Base-by-base conservation (phyloP, 257 asterid genomes). In the Fraxinus americana region DNA sequence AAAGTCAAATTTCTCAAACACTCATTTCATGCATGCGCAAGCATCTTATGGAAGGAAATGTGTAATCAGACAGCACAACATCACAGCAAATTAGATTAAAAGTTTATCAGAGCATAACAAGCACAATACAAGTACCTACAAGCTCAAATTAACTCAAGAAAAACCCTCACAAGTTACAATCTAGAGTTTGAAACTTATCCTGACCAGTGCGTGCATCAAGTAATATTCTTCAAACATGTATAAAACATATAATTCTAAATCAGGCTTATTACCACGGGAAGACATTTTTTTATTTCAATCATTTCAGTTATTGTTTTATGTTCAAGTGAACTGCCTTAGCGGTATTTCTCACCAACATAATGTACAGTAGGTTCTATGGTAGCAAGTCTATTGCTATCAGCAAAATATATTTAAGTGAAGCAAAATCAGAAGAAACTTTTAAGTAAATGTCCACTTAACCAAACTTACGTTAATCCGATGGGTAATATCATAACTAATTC, bases 91-190 rank as follows among this genome's bases (percentile, higher is more conserved):
- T 72, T 17, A 32, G 78, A 61, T 70, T 50, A 74, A 77, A 72
- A 70, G 30, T 36, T 78, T 68, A n/a, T 35, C 48, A 16, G 72
- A 77, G 75, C 68, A 35, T 71, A 29, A 43, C 68, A 27, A 23
- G 72, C 35, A 73, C 73, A 76, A 81, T 48, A 78, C 75, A 76
- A 77, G 68, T 21, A 25, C 23, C 69, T 73, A 36, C 34, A 38
- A 72, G 80, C 74, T 65, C 65, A 17, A 57, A n/a, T 61, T 54
- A 75, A 78, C 74, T 27, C 67, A 13, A 43, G 17, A 36, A 66
- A 36, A 52, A 12, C 27, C 36, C 50, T 38, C 48, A 70, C 6
- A 39, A 74, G 52, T 41, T 80, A 59, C 59, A 29, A 45, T 41
- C 50, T 75, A 32, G 32, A 57, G 69, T 57, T 57, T 50, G 61